phyloP scores from a whole-genome alignment of 768 basidiomycete species.

The Auriscalpium vulgare region DNA sequence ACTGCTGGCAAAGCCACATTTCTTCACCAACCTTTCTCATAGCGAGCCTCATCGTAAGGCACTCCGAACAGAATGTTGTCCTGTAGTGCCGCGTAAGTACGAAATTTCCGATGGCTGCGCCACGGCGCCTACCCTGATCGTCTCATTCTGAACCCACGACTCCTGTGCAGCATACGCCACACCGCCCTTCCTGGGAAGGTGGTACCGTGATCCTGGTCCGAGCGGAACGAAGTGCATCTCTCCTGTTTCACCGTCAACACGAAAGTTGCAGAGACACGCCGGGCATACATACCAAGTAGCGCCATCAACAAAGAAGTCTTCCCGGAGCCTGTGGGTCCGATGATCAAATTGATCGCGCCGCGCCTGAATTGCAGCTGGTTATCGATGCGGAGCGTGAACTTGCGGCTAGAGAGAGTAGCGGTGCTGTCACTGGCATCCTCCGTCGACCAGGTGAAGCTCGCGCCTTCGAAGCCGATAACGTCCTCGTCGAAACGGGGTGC shows the following conservation, averaged over 20 bases:
- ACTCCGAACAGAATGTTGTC: constrained; percentile 47
- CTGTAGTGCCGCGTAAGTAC: constrained; percentile 8
- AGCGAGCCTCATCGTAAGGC: constrained; percentile 35
- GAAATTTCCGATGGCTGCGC: background rate
- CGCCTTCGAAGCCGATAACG: constrained; percentile 44
- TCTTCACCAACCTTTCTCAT: constrained; percentile 28
- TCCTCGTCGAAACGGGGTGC: constrained; percentile 10
- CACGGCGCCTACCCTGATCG: constrained; percentile 44
- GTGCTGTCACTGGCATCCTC: constrained; percentile 23
- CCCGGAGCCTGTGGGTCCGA: constrained; percentile 51
- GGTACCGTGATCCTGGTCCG: constrained; percentile 52
- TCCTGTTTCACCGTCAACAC: constrained; percentile 19
- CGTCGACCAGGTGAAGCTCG: constrained; percentile 47
- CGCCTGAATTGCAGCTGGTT: constrained; percentile 49
- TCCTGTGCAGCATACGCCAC: constrained; percentile 81
- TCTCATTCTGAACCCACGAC: constrained; percentile 80
- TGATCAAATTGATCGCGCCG: constrained; percentile 46
- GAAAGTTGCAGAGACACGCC: background rate
- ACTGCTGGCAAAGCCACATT: too few species aligned
- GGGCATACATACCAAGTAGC: constrained; percentile 29
- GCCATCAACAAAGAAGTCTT: constrained; percentile 66
- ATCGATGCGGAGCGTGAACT: constrained; percentile 41
- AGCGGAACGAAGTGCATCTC: constrained; percentile 60
- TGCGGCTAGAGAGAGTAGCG: constrained; percentile 36
- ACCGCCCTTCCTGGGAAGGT: constrained; percentile 58